These are phyloP conservation scores for Coemansia asiatica DNA, from an alignment of 192 early-diverging fungal species.

Conservation along the genomic window DNA sequence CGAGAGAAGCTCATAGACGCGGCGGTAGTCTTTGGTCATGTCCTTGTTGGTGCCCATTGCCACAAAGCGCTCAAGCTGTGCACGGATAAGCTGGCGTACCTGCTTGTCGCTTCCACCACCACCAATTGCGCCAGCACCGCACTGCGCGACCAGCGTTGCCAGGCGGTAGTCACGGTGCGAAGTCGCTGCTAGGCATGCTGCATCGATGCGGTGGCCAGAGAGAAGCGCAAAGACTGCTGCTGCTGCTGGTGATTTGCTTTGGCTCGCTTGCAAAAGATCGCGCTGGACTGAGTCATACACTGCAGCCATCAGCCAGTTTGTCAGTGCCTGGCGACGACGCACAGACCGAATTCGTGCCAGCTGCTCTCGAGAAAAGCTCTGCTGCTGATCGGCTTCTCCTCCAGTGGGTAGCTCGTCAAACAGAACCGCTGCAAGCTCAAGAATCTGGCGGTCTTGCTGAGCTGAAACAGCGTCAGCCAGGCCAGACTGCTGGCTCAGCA, in stretches of 20 bases:
- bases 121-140: conserved; percentile 48
- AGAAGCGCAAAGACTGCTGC: conserved; percentile 59
- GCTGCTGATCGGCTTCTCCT: background rate
- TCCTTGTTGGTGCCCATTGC: background rate
- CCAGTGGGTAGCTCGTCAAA: conserved; percentile 22
- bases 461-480: background rate
- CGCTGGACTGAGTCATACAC: conserved; percentile 54
- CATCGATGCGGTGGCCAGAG: conserved; percentile 60
- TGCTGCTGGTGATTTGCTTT: conserved; percentile 24
- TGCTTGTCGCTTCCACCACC: conserved; percentile 57
- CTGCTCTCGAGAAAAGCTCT: conserved; percentile 1
- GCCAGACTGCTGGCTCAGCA: background rate
- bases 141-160: conserved; percentile 76
- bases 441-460: conserved; percentile 14
- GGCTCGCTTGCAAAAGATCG: conserved; percentile 34
- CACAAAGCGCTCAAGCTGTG: conserved; percentile 23
- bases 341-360: conserved; percentile 30
- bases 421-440: conserved; percentile 40
- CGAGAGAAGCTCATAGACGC: conserved; percentile 60
- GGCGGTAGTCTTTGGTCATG: conserved; percentile 45
- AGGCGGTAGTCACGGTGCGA: conserved; percentile 66
- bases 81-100: conserved; percentile 33
- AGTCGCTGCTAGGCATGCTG: conserved; percentile 66
- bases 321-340: conserved; percentile 60
- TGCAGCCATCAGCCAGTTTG: conserved; percentile 64